A percentile compares a stretch with the other conserved stretches of the same genome.
Evolutionary conservation across 495 filamentous ascomycete species (phyloP).

Genomic region (Trypethelium eluteriae): DNA sequence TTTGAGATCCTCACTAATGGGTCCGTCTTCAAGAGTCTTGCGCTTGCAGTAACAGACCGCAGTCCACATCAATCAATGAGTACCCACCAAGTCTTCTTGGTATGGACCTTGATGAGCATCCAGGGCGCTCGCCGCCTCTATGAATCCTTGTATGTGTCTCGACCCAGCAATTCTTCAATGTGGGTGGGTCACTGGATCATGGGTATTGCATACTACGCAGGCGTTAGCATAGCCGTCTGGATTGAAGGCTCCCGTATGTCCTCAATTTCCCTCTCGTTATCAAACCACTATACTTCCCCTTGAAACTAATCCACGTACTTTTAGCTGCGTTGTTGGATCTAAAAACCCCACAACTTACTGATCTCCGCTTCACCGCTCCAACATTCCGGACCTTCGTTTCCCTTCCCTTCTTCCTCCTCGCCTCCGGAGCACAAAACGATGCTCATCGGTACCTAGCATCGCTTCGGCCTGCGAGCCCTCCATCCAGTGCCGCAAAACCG

Average conservation of each 20-base stretch:
- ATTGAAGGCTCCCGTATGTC: slow-evolving; percentile 69
- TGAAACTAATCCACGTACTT: background rate
- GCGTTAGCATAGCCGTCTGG: slow-evolving; percentile 69
- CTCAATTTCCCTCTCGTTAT: slow-evolving; percentile 4
- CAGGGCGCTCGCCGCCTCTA: slow-evolving; percentile 69
- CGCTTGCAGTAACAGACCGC: slow-evolving; percentile 27
- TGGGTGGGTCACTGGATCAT: slow-evolving; percentile 73
- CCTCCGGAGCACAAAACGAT: slow-evolving; percentile 70
- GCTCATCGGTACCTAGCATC: slow-evolving; percentile 73
- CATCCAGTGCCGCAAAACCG: background rate
- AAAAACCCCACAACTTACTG: slow-evolving; percentile 14
- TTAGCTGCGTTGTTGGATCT: slow-evolving; percentile 12
- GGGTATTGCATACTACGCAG: slow-evolving; percentile 70
- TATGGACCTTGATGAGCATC: slow-evolving; percentile 61
- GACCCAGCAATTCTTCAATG: slow-evolving; percentile 63
- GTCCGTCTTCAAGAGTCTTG: slow-evolving; percentile 40
- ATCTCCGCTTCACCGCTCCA: slow-evolving; percentile 37
- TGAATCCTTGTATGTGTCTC: slow-evolving; percentile 47
- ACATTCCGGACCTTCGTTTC: slow-evolving; percentile 54
- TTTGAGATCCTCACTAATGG: slow-evolving; percentile 57
- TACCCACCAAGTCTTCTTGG: slow-evolving; percentile 56
- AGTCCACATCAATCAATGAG: slow-evolving; percentile 44
- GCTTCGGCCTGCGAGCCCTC: slow-evolving; percentile 32
- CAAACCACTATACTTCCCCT: background rate
- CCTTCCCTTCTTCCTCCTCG: slow-evolving; percentile 60